These are phyloP conservation scores for Phytophthora pisi DNA, from an alignment of 352 stramenopile species.

Conservation along the genomic window DNA sequence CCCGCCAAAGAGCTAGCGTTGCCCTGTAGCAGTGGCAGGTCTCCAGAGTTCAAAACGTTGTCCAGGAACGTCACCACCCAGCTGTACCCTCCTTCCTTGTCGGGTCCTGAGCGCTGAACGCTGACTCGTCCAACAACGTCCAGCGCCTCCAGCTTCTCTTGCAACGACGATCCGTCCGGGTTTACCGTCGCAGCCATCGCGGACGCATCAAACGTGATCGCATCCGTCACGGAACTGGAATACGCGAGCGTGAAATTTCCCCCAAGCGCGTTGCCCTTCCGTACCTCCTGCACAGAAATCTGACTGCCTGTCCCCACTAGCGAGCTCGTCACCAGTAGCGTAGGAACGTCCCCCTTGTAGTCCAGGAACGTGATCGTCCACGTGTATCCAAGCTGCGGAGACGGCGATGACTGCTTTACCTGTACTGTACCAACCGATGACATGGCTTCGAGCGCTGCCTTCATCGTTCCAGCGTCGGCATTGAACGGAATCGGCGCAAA, in stretches of 20 bases:
- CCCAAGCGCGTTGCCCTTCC: constrained; percentile 69
- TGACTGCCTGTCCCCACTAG: constrained; percentile 64
- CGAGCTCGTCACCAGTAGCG: constrained; percentile 61
- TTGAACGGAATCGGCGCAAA: constrained; percentile 66
- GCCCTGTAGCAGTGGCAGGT: constrained; percentile 49
- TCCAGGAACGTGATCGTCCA: constrained; percentile 84
- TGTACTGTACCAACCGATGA: constrained; percentile 66
- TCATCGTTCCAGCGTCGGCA: constrained; percentile 50
- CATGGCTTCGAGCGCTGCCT: constrained; percentile 61
- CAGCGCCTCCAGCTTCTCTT: constrained; percentile 77
- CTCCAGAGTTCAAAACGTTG: constrained; percentile 58
- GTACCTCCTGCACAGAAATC: constrained; percentile 63
- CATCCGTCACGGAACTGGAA: constrained; percentile 32
- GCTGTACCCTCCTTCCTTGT: constrained; percentile 59
- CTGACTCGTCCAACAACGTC: constrained; percentile 51
- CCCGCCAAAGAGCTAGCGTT: constrained; percentile 44
- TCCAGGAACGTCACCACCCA: constrained; percentile 77
- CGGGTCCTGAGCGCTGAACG: constrained; percentile 55
- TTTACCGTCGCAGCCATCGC: constrained; percentile 42
- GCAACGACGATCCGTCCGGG: constrained; percentile 64
- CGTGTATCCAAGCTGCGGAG: constrained; percentile 66
- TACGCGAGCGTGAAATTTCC: constrained; percentile 73
- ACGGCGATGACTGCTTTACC: constrained; percentile 52
- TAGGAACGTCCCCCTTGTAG: constrained; percentile 72
- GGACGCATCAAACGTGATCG: constrained; percentile 34